A percentile compares a stretch with the other conserved stretches of the same genome.
These are phyloP conservation scores for Solanum virginianum DNA, from an alignment of 257 asterid genomes.

Conservation along the genomic window DNA sequence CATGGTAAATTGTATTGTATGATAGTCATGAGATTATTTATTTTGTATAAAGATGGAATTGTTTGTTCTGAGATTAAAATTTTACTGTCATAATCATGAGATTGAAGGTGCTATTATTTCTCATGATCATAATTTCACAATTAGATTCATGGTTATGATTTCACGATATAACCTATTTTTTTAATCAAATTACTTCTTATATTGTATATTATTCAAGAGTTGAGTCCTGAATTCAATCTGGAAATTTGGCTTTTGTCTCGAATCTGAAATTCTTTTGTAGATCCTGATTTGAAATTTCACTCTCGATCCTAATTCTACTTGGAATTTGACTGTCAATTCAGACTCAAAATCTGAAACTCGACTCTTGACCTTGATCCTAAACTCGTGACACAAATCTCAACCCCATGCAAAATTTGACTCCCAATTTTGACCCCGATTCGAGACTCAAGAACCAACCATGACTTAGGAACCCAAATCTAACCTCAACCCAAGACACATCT, in stretches of 20 bases:
- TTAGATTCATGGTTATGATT: neutral
- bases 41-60: neutral
- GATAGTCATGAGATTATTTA: neutral
- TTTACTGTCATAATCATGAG: neutral
- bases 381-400: neutral
- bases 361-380: neutral
- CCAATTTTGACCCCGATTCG: no score
- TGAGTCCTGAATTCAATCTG: neutral
- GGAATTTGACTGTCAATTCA: neutral
- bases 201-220: neutral
- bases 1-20: neutral
- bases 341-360: neutral
- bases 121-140: neutral
- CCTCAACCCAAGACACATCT: neutral
- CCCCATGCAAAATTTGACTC: no score
- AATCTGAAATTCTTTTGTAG: fast-evolving
- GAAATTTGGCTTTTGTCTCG: neutral
- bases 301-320: neutral
- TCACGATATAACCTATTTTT: fast-evolving
- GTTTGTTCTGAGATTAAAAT: neutral
- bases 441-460: neutral
- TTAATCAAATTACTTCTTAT: neutral
- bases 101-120: neutral
- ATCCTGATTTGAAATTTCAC: no score
- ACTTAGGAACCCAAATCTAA: neutral